Conservation (phyloP, 1,139 yeast genomes). For the Sugiyamaella sp. region DNA sequence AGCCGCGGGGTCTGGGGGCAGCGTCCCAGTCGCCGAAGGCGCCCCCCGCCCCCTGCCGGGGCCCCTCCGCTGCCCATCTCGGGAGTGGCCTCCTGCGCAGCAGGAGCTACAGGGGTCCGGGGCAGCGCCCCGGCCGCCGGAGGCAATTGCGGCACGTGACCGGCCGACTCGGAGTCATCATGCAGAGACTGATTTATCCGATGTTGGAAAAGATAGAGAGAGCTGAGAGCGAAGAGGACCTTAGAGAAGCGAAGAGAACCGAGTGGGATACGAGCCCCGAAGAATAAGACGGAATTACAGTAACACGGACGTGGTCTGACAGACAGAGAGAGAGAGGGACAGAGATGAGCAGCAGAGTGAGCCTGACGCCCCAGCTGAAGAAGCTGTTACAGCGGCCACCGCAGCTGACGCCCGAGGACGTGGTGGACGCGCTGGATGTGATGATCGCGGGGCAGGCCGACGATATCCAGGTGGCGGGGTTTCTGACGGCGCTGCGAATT, state of each 20-base stretch:
- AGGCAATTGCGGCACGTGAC: background rate
- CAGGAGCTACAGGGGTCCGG: background rate
- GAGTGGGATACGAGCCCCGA: background rate
- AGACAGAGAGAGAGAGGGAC: background rate
- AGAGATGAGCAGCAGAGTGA: constrained; percentile 17
- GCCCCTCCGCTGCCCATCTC: no score
- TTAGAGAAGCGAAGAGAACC: no score
- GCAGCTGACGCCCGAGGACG: constrained; percentile 60
- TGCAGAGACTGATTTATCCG: no score
- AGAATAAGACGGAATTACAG: background rate
- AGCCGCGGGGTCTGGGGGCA: no score
- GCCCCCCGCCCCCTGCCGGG: background rate
- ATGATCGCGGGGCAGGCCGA: constrained; percentile 62
- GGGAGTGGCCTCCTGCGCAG: background rate
- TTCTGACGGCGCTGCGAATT: constrained; percentile 72
- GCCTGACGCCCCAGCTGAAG: constrained; percentile 64
- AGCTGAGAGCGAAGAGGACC: no score
- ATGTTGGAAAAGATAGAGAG: no score
- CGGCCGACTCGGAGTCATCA: background rate
- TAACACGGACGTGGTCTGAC: background rate
- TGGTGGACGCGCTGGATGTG: constrained; percentile 59
- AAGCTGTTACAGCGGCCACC: constrained; percentile 62
- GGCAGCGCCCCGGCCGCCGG: background rate
- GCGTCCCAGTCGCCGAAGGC: background rate
- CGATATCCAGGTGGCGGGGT: constrained; percentile 76